These are phyloP conservation scores for Paecilomyces niveus DNA, from an alignment of 2,329 filamentous ascomycete genomes.

Conservation along the genomic window DNA sequence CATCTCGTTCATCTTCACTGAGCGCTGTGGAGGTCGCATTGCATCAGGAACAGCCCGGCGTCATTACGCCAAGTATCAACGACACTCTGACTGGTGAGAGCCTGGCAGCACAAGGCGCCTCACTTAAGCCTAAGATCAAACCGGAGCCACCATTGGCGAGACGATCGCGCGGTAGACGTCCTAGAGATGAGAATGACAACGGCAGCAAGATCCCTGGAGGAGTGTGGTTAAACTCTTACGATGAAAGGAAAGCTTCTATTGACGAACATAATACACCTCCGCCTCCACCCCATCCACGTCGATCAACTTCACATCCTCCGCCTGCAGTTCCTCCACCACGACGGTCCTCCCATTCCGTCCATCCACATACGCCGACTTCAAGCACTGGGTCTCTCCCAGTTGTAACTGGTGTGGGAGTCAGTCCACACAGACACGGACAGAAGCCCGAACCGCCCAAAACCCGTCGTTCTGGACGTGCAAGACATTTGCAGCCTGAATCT, in stretches of 20 bases:
- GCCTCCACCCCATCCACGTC: constrained; percentile 15
- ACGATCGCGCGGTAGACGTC: constrained; percentile 34
- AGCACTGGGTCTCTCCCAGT: constrained; percentile 4
- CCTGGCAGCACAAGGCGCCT: constrained; percentile 10
- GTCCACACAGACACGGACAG: constrained; percentile 15
- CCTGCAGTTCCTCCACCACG: constrained; percentile 36
- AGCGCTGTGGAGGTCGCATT: constrained; percentile 73
- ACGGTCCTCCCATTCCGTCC: constrained; percentile 26
- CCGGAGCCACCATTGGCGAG: constrained; percentile 37
- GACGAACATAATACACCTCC: not conserved
- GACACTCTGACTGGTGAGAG: constrained; percentile 24
- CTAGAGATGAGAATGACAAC: constrained; percentile 23
- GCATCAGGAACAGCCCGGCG: constrained; percentile 73
- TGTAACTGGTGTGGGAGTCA: constrained; percentile 2
- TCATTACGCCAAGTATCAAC: constrained; percentile 67
- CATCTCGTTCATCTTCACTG: constrained; percentile 63
- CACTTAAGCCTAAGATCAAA: constrained; percentile 24
- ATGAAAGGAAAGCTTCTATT: constrained; percentile 2
- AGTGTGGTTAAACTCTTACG: not conserved
- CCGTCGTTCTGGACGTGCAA: constrained; percentile 22
- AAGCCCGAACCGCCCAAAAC: constrained; percentile 35
- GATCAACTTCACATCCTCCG: constrained; percentile 28
- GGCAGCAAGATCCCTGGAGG: constrained; percentile 21
- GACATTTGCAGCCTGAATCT: not conserved
- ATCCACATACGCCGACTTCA: constrained; percentile 7